Conservation (phyloP, 2,329 filamentous ascomycete species). For the Paecilomyces variotii region DNA sequence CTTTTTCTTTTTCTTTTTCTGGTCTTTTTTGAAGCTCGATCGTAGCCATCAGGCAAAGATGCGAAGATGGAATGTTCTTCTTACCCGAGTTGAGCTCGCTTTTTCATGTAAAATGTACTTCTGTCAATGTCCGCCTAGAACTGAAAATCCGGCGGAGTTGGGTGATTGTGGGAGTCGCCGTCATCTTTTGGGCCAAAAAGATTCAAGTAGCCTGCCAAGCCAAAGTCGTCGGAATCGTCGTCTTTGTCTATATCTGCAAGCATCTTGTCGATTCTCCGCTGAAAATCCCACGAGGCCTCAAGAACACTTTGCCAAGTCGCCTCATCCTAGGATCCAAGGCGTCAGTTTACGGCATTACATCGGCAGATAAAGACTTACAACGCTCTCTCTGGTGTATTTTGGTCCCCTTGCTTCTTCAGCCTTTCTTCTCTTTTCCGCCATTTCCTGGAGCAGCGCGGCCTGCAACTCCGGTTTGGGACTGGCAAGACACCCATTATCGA, state of each 20-base stretch:
- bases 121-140: neutral
- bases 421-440: neutral
- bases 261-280: neutral
- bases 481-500: neutral
- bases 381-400: neutral
- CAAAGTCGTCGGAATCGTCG: too few species aligned
- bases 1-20: conserved; percentile 2
- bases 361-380: neutral
- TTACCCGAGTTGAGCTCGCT: too few species aligned
- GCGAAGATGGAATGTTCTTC: too few species aligned
- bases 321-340: too few species aligned
- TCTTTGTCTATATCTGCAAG: too few species aligned
- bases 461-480: neutral
- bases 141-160: too few species aligned
- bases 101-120: conserved; percentile 2
- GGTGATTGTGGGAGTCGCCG: too few species aligned
- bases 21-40: too few species aligned
- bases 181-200: too few species aligned
- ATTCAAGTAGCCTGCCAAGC: too few species aligned
- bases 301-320: neutral
- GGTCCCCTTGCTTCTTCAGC: neutral
- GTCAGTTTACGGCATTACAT: neutral
- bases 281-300: neutral
- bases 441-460: neutral
- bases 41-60: neutral